These are phyloP conservation scores for Aureobasidium sp. DNA, from an alignment of 2,329 filamentous ascomycete genomes.

Conservation along the genomic window DNA sequence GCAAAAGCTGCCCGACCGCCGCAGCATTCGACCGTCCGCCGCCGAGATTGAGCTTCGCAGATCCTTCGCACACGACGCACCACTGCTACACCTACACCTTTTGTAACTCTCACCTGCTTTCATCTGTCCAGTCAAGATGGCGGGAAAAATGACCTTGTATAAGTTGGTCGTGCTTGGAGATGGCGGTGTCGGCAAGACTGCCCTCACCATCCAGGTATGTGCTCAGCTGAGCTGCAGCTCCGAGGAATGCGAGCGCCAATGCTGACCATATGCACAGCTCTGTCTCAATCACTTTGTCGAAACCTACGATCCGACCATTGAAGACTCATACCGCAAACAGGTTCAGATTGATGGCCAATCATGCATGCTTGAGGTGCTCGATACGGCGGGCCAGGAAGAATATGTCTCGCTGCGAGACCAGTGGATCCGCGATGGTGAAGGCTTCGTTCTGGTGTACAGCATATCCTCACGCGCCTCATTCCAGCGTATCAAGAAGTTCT, in stretches of 20 bases:
- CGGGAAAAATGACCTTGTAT: conserved; percentile 48
- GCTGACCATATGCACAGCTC: conserved; percentile 49
- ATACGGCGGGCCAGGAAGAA: conserved; percentile 97
- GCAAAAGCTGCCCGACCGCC: background rate
- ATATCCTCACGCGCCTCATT: conserved; percentile 97
- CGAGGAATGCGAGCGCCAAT: background rate
- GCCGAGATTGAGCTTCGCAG: conserved; percentile 12
- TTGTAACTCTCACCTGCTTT: background rate
- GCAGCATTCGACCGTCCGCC: background rate
- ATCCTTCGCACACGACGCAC: conserved; percentile 11
- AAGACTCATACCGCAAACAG: conserved; percentile 62
- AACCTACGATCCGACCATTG: conserved; percentile 66
- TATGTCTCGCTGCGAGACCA: conserved; percentile 95
- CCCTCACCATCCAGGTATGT: conserved; percentile 76
- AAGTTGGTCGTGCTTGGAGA: conserved; percentile 96
- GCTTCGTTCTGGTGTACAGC: conserved; percentile 95
- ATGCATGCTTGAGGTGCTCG: conserved; percentile 94
- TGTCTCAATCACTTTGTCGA: conserved; percentile 98
- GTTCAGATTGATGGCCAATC: conserved; percentile 86
- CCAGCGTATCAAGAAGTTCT: conserved; percentile 87
- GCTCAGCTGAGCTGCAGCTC: background rate
- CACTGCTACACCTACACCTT: background rate
- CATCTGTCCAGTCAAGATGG: conserved; percentile 13
- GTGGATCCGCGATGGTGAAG: conserved; percentile 97
- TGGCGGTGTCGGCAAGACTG: conserved; percentile 97